Evolutionary conservation across 2,329 filamentous ascomycete species (phyloP), one percentile per base, ranked within the genome.

Genomic region (Mycosphaerella arachidis): DNA sequence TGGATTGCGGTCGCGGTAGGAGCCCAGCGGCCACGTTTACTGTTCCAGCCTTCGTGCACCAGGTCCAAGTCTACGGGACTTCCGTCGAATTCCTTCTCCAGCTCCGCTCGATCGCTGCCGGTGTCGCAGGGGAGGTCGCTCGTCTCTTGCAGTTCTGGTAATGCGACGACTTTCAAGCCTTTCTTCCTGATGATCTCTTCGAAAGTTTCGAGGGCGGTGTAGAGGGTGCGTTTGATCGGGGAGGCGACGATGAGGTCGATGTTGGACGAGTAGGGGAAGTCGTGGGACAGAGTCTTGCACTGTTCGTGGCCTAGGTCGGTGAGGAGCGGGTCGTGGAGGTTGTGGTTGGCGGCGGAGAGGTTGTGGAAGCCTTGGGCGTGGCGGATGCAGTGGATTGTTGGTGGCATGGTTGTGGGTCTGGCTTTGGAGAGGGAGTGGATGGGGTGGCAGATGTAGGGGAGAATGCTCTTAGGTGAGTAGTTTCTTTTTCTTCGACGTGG

Each of bases 321-420:
- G 56, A 96, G 83, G 60, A 84, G 78, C 1, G 92, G 92, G 71
- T 97, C 92, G n/a, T 73, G 86, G 45, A 96, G 78, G 62, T 77
- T 71, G 72, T 92, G 88, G 76, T 92, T 91, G 63, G 82, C 87
- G 29, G 78, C 69, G 64, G 70, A 80, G 70, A 94, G 83, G 75
- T 96, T 96, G 82, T 96, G 92, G 72, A 84, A 85, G 76, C 91
- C 92, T 72, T 80, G 75, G 12, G 87, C 88, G 74, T 91, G 88
- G 75, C 89, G 87, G 68, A 91, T 83, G 66, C 88, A 79, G 74
- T 89, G 84, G 65, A 90, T 78, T 18, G 52, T 62, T 13, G 72
- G 72, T 13, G 73, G 60, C 74, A 76, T 76, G 20, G 24, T 48
- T n/a, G 8, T 24, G 7, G 33, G 40, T 13, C 20, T 27, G 46